Conservation (phyloP, 345 rosid species). For the Euphorbia pulcherrima region DNA sequence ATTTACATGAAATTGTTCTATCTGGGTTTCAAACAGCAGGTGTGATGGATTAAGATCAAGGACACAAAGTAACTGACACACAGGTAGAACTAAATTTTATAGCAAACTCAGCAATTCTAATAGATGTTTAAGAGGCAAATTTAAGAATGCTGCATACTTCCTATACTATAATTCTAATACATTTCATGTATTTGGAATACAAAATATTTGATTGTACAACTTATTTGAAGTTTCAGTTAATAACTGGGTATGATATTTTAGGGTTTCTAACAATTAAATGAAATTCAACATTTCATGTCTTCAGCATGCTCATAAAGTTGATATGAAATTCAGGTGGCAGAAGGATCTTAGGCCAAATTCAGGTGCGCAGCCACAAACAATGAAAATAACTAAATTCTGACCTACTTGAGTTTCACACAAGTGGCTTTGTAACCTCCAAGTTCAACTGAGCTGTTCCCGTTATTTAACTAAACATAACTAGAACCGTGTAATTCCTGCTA, state of each 20-base stretch:
- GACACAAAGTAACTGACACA: background rate
- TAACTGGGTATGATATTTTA: background rate
- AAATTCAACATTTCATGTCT: background rate
- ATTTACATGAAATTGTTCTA: background rate
- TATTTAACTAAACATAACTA: no score
- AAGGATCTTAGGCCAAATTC: no score
- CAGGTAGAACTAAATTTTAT: background rate
- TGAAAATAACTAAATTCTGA: no score
- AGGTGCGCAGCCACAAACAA: no score
- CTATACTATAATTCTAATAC: background rate
- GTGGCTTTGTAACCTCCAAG: no score
- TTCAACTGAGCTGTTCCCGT: no score
- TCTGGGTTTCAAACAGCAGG: background rate
- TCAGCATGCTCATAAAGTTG: background rate
- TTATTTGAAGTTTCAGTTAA: slow-evolving; percentile 4
- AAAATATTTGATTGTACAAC: background rate
- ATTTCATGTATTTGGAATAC: background rate
- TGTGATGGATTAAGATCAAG: background rate
- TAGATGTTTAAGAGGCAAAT: background rate
- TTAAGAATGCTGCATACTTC: background rate
- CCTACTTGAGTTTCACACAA: no score
- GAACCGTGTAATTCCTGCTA: no score
- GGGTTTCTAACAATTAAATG: background rate
- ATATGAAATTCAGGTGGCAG: no score
- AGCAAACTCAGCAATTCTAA: background rate